These are phyloP conservation scores for Trichoderma afroharzianum DNA, from an alignment of 2,329 filamentous ascomycete genomes.

Conservation along the genomic window DNA sequence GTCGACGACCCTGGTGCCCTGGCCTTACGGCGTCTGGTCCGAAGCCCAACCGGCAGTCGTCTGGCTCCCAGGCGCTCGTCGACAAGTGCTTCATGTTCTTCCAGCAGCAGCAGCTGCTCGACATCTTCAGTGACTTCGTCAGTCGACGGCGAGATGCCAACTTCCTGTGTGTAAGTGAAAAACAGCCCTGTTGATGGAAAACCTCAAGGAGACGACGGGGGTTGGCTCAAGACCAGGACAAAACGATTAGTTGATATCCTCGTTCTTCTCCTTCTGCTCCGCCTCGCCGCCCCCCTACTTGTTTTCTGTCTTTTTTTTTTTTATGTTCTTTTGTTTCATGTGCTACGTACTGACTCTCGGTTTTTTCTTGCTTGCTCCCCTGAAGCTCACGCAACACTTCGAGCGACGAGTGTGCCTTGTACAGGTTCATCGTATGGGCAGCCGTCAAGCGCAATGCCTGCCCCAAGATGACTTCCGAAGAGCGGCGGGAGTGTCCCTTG, in stretches of 20 bases:
- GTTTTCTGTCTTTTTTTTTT: neutral
- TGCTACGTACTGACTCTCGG: neutral
- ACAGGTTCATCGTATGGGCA: constrained; percentile 55
- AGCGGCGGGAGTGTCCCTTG: constrained; percentile 51
- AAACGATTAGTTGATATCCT: neutral
- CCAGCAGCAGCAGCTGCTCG: constrained; percentile 21
- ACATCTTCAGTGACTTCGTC: constrained; percentile 24
- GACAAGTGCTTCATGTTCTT: constrained; percentile 24
- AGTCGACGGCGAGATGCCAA: constrained; percentile 25
- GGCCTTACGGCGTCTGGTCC: constrained; percentile 32
- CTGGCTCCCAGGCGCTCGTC: constrained; percentile 31
- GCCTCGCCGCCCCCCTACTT: neutral
- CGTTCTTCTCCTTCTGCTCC: neutral
- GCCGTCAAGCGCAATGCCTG: constrained; percentile 53
- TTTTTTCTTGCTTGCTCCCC: neutral
- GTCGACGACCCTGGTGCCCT: constrained; percentile 31
- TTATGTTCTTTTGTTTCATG: neutral
- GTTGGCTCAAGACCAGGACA: neutral
- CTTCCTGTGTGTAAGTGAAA: constrained; percentile 34
- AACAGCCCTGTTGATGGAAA: neutral
- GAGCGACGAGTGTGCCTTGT: constrained; percentile 48
- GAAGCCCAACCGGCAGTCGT: constrained; percentile 30
- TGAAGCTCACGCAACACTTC: constrained; percentile 40
- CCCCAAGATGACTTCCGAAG: constrained; percentile 43
- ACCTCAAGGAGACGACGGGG: neutral